These are phyloP conservation scores for Phylloporus sp. DNA, from an alignment of 768 basidiomycete species.

Conservation along the genomic window DNA sequence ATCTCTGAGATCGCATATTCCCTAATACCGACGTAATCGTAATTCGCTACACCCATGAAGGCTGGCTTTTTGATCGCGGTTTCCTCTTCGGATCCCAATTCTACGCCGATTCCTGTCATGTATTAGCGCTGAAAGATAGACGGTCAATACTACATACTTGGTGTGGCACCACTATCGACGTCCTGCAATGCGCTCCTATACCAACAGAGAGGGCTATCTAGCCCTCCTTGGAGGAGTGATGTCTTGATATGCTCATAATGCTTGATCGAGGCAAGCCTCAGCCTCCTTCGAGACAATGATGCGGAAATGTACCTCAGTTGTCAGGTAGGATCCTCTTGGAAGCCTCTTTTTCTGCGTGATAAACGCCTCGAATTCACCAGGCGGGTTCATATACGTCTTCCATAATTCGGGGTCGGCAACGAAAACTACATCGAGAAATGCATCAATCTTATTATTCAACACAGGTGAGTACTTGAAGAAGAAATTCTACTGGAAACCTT, in stretches of 20 bases:
- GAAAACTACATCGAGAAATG: slow-evolving; percentile 35
- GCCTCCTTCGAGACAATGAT: neutral
- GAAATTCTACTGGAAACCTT: slow-evolving; percentile 2
- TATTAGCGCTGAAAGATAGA: neutral
- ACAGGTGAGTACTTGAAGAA: neutral
- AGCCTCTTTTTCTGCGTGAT: slow-evolving; percentile 20
- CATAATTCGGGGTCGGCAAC: slow-evolving; percentile 33
- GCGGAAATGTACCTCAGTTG: slow-evolving; percentile 26
- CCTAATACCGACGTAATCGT: slow-evolving; percentile 33
- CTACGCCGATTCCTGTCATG: slow-evolving; percentile 1
- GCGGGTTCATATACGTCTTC: slow-evolving; percentile 34
- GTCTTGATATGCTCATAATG: slow-evolving; percentile 25
- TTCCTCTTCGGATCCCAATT: slow-evolving; percentile 23
- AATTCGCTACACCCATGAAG: slow-evolving; percentile 35
- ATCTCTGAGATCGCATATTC: slow-evolving; percentile 22
- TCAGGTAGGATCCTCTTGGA: slow-evolving; percentile 30
- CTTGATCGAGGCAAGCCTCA: slow-evolving; percentile 17
- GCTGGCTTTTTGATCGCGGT: slow-evolving; percentile 33
- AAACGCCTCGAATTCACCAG: slow-evolving; percentile 34
- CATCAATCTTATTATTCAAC: slow-evolving; percentile 32
- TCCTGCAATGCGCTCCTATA: slow-evolving; percentile 31
- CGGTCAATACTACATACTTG: slow-evolving; percentile 17
- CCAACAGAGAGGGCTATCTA: slow-evolving; percentile 36
- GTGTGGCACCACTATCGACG: slow-evolving; percentile 27
- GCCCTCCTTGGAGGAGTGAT: slow-evolving; percentile 29